A percentile compares a stretch with the other conserved stretches of the same genome.
Evolutionary conservation across 805 yeast species (phyloP).

Genomic region (Sungouiella blattae): DNA sequence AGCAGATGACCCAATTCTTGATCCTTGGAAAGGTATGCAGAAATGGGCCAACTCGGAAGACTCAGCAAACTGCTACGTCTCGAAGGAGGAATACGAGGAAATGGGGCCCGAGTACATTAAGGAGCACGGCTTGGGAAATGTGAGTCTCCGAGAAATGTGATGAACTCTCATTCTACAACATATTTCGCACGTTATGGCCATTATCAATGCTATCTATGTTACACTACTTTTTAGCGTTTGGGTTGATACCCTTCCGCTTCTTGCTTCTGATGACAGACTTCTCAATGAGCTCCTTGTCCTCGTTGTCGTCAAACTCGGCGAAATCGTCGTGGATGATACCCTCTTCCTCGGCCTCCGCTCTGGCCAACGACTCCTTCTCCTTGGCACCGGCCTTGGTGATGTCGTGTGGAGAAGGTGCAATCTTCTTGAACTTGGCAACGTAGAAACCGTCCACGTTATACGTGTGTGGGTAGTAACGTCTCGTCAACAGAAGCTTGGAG

Average conservation of each 20-base stretch:
- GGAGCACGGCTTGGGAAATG: slow-evolving; percentile 79
- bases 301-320: slow-evolving; percentile 73
- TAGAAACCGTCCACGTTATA: slow-evolving; percentile 98
- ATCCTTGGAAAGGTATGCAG: slow-evolving; percentile 95
- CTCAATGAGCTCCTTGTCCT: slow-evolving; percentile 69
- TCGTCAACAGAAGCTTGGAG: slow-evolving; percentile 70
- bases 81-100: slow-evolving; percentile 77
- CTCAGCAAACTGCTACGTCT: slow-evolving; percentile 47
- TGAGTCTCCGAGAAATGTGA: slow-evolving; percentile 22
- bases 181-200: too few relatives aligned
- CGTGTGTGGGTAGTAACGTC: slow-evolving; percentile 97
- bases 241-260: slow-evolving; percentile 72
- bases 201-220: slow-evolving; percentile 2
- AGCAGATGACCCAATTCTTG: slow-evolving; percentile 68
- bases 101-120: slow-evolving; percentile 85
- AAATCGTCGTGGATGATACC: slow-evolving; percentile 84
- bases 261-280: slow-evolving; percentile 62
- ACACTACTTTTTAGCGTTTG: slow-evolving; percentile 37
- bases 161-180: neutral
- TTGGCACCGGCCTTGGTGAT: slow-evolving; percentile 82
- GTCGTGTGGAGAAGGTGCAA: slow-evolving; percentile 81
- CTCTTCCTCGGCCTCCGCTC: slow-evolving; percentile 77
- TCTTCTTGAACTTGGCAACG: slow-evolving; percentile 94
- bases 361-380: slow-evolving; percentile 79
- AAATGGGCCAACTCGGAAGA: slow-evolving; percentile 59